These are phyloP conservation scores for Lipomyces orientalis DNA, from an alignment of 805 yeast genomes.

Conservation along the genomic window DNA sequence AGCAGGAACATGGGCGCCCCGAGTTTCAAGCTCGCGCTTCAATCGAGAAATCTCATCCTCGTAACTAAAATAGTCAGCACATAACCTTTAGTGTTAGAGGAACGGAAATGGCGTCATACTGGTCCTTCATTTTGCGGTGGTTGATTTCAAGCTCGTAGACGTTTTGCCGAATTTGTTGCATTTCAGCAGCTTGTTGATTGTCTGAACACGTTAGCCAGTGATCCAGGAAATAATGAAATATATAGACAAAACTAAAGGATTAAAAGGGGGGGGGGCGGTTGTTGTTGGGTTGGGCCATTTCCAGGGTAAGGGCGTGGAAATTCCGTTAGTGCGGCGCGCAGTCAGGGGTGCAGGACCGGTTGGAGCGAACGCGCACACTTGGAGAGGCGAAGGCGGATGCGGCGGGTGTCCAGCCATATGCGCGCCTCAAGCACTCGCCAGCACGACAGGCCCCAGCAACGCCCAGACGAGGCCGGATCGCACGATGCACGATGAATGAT, in stretches of 20 bases:
- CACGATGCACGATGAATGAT: background rate
- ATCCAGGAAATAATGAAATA: background rate
- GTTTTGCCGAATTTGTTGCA: constrained; percentile 91
- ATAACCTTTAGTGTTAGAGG: too few relatives aligned
- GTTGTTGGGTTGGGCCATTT: too few relatives aligned
- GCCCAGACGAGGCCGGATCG: background rate
- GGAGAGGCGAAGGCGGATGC: constrained; percentile 21
- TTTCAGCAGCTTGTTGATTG: constrained; percentile 88
- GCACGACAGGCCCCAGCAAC: too few relatives aligned
- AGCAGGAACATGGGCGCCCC: constrained; percentile 66
- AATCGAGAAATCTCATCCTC: constrained; percentile 89
- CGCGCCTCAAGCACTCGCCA: background rate
- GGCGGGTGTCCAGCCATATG: constrained; percentile 16
- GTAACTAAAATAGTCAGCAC: constrained; percentile 49
- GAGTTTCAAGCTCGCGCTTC: constrained; percentile 81
- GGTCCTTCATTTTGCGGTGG: constrained; percentile 92
- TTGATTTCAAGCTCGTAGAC: constrained; percentile 93
- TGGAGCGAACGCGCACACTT: constrained; percentile 8
- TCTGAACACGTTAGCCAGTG: constrained; percentile 42
- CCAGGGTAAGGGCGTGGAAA: background rate
- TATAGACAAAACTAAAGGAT: background rate
- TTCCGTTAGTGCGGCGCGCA: constrained; percentile 15
- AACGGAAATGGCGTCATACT: constrained; percentile 42
- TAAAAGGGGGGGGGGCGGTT: too few relatives aligned
- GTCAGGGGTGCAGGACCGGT: constrained; percentile 21